A percentile compares a stretch with the other conserved stretches of the same genome.
Evolutionary conservation across 345 rosid species (phyloP).

Genomic region (Punica granatum): DNA sequence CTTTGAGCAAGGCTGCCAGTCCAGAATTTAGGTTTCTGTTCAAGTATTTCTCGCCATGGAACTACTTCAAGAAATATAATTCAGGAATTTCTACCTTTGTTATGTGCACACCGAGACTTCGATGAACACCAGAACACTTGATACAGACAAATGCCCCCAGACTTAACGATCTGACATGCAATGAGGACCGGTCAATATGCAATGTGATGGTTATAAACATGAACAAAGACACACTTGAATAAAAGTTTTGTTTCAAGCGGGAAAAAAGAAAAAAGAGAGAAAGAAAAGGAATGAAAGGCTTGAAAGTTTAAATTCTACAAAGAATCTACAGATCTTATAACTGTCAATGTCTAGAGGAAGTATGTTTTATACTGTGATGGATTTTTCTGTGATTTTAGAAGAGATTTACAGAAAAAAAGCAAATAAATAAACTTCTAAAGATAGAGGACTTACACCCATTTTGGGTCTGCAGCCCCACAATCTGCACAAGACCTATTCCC

Average conservation of each 20-base stretch:
- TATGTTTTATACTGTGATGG: neutral
- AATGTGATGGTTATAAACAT: neutral
- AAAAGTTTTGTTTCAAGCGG: too few species aligned
- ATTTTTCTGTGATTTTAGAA: neutral
- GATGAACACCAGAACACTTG: conserved; percentile 94
- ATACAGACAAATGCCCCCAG: conserved; percentile 89
- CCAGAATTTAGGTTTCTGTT: neutral
- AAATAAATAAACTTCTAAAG: neutral
- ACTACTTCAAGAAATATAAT: neutral
- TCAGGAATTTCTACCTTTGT: conserved; percentile 50
- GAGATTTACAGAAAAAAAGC: neutral
- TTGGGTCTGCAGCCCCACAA: conserved; percentile 91
- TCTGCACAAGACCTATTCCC: conserved; percentile 77
- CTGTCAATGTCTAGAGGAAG: too few species aligned
- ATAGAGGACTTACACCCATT: conserved; percentile 78
- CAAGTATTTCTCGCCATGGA: neutral
- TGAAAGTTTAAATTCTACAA: too few species aligned
- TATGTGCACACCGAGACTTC: conserved; percentile 98
- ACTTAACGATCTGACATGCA: conserved; percentile 58
- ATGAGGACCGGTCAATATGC: conserved; percentile 11
- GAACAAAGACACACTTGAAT: neutral
- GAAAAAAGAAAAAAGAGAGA: too few species aligned
- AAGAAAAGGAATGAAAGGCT: too few species aligned
- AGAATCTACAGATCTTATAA: too few species aligned
- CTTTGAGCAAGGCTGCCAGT: neutral